Evolutionary conservation across 805 yeast genomes (phyloP).

Genomic region (Candida xiaguanensis): DNA sequence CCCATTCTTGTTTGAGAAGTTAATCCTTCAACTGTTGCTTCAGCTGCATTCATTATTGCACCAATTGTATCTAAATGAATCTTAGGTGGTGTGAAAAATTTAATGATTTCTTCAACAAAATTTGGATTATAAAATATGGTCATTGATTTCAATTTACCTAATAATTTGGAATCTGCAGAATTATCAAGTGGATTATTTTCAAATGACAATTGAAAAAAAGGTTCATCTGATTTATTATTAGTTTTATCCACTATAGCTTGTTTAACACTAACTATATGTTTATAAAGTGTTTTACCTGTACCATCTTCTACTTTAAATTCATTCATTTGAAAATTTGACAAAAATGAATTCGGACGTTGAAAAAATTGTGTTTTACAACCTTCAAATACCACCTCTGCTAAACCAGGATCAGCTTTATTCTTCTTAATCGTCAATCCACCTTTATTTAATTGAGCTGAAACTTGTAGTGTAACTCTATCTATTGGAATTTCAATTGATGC

Average conservation of each 20-base stretch:
- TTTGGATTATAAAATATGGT: conserved; percentile 86
- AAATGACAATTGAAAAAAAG: conserved; percentile 77
- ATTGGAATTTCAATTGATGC: conserved; percentile 60
- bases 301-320: conserved; percentile 89
- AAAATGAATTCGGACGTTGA: conserved; percentile 76
- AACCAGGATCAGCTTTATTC: conserved; percentile 36
- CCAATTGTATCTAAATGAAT: conserved; percentile 84
- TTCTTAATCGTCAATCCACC: conserved; percentile 71
- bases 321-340: conserved; percentile 67
- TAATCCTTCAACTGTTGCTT: conserved; percentile 87
- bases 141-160: conserved; percentile 77
- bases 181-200: conserved; percentile 86
- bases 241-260: conserved; percentile 31
- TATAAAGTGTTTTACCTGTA: conserved; percentile 72
- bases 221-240: conserved; percentile 32
- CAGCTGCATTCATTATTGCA: conserved; percentile 91
- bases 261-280: conserved; percentile 83
- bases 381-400: conserved; percentile 80
- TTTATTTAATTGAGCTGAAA: conserved; percentile 63
- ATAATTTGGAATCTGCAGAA: conserved; percentile 73
- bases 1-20: conserved; percentile 89
- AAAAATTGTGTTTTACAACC: conserved; percentile 71
- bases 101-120: conserved; percentile 69
- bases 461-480: conserved; percentile 64
- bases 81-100: conserved; percentile 83